A percentile compares a stretch with the other conserved stretches of the same genome.
Conservation (phyloP, 176 grass and related monocot species). For the Olyra latifolia region DNA sequence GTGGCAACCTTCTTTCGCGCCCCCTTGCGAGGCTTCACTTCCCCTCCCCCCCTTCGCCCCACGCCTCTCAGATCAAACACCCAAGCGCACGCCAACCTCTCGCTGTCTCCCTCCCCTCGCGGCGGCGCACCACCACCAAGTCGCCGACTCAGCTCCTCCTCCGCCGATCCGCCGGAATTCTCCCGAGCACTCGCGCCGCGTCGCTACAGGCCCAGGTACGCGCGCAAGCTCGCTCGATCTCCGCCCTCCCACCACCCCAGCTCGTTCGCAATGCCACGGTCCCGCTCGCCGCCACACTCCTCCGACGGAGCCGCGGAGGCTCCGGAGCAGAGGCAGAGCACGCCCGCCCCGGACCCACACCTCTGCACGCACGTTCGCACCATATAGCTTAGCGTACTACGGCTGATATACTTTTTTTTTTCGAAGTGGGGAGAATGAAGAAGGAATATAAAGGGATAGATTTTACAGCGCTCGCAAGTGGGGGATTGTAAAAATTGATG, state of each 20-base stretch:
- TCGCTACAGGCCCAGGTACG: slow-evolving; percentile 32
- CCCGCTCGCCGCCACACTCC: not conserved
- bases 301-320: not conserved
- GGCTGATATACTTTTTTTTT: no score
- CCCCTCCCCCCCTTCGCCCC: not conserved
- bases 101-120: not conserved
- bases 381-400: not conserved
- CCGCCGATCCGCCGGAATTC: not conserved
- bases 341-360: not conserved
- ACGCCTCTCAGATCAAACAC: slow-evolving; percentile 12
- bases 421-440: not conserved
- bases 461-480: not conserved
- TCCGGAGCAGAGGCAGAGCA: not conserved
- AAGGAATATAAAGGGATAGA: not conserved
- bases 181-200: not conserved
- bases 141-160: not conserved
- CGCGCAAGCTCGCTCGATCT: not conserved
- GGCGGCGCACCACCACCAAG: not conserved
- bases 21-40: not conserved
- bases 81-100: not conserved
- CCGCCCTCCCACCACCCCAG: not conserved
- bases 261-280: not conserved
- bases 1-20: slow-evolving; percentile 42
- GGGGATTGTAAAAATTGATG: not conserved
- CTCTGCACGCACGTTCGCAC: not conserved